Evolutionary conservation across 441 rosid species (phyloP).

Genomic region (Viola pubescens): DNA sequence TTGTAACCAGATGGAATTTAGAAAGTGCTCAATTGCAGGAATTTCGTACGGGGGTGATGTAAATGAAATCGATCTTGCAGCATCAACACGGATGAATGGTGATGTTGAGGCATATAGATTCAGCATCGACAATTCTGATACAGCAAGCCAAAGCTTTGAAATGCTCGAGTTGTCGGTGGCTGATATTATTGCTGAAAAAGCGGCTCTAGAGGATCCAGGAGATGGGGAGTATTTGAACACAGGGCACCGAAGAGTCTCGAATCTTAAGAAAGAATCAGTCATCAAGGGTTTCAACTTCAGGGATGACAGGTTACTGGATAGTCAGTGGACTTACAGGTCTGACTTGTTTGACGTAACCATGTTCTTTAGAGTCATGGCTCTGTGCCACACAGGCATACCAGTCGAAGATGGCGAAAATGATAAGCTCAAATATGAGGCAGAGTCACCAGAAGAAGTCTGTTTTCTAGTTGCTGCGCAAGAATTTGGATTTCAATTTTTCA

Average conservation of each 20-base stretch:
- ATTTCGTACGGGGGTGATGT: conserved; percentile 47
- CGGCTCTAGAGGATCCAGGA: conserved; percentile 15
- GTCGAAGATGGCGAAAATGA: conserved; percentile 39
- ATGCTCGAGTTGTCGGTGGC: conserved; percentile 17
- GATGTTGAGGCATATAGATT: conserved; percentile 34
- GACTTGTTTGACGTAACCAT: conserved; percentile 36
- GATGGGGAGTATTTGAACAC: conserved; percentile 15
- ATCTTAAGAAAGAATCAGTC: conserved; percentile 15
- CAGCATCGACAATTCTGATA: conserved; percentile 10
- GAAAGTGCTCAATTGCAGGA: conserved; percentile 78
- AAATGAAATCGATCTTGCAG: conserved; percentile 64
- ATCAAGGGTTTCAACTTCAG: conserved; percentile 65
- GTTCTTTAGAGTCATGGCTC: conserved; percentile 64
- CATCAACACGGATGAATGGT: conserved; percentile 43
- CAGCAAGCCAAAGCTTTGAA: conserved; percentile 20
- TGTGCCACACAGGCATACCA: conserved; percentile 78
- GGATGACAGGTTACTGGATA: conserved; percentile 55
- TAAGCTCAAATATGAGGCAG: conserved; percentile 67
- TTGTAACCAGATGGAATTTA: conserved; percentile 80
- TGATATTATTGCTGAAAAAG: conserved; percentile 15
- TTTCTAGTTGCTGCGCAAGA: conserved; percentile 69
- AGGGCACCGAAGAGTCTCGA: conserved; percentile 16
- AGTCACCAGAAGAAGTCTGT: conserved; percentile 81
- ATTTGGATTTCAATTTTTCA: conserved; percentile 59
- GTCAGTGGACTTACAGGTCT: conserved; percentile 44